These are phyloP conservation scores for Lactuca sativa DNA, from an alignment of 129 eudicot genomes.

Conservation along the genomic window DNA sequence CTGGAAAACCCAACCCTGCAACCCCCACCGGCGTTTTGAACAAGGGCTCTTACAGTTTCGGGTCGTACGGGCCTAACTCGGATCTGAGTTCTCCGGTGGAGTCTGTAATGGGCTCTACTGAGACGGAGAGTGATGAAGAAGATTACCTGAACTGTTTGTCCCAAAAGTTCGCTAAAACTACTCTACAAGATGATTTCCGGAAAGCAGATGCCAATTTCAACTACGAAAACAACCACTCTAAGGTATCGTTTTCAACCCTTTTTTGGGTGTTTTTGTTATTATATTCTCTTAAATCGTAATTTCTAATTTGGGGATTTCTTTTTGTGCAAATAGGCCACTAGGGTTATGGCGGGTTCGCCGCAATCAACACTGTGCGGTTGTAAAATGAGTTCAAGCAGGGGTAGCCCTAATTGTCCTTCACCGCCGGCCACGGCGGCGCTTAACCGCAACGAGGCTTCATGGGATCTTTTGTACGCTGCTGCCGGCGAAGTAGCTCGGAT, in stretches of 20 bases:
- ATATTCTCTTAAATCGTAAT: background rate
- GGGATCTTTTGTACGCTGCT: slow-evolving; percentile 65
- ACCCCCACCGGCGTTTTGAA: background rate
- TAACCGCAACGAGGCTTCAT: slow-evolving; percentile 29
- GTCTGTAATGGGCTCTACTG: slow-evolving; percentile 61
- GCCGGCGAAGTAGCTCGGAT: slow-evolving; percentile 83
- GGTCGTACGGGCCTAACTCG: slow-evolving; percentile 42
- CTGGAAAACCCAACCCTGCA: background rate
- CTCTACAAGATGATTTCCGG: slow-evolving; percentile 40
- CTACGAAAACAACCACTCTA: slow-evolving; percentile 23
- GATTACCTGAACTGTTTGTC: slow-evolving; percentile 50
- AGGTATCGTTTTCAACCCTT: slow-evolving; percentile 34
- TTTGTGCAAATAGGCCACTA: slow-evolving; percentile 27
- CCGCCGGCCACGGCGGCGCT: slow-evolving; percentile 37
- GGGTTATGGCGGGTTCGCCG: slow-evolving; percentile 64
- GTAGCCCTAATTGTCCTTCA: slow-evolving; percentile 58
- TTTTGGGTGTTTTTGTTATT: background rate
- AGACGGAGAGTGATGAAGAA: slow-evolving; percentile 85
- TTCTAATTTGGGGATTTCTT: background rate
- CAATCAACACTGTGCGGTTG: slow-evolving; percentile 71
- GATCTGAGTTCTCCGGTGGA: slow-evolving; percentile 72
- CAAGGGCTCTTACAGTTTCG: slow-evolving; percentile 18
- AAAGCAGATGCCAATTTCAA: slow-evolving; percentile 17
- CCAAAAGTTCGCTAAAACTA: slow-evolving; percentile 30
- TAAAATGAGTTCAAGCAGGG: slow-evolving; percentile 56